Conservation (phyloP, 1,139 yeast genomes). For the Taiozyma sp. region DNA sequence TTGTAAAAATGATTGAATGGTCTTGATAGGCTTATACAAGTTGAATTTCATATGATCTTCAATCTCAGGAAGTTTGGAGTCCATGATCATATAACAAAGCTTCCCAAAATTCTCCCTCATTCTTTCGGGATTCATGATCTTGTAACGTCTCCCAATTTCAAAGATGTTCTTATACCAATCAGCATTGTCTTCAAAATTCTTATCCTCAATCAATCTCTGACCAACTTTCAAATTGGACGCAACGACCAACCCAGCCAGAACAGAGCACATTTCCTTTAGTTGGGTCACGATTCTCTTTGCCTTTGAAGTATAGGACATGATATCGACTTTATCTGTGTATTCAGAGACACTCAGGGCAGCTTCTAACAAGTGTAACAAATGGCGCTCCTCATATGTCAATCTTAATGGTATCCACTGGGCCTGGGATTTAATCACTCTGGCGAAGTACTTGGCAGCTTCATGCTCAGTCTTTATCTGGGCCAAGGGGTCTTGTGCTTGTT, state of each 20-base stretch:
- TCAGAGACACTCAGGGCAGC: slow-evolving; percentile 74
- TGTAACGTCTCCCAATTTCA: slow-evolving; percentile 73
- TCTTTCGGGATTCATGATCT: slow-evolving; percentile 74
- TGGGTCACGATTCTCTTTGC: slow-evolving; percentile 65
- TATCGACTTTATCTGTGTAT: slow-evolving; percentile 71
- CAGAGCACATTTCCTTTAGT: slow-evolving; percentile 67
- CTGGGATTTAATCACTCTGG: slow-evolving; percentile 33
- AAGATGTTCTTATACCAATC: slow-evolving; percentile 64
- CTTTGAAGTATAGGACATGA: slow-evolving; percentile 56
- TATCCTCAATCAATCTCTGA: slow-evolving; percentile 52
- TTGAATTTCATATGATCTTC: slow-evolving; percentile 67
- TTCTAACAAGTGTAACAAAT: slow-evolving; percentile 53
- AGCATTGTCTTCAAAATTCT: slow-evolving; percentile 60
- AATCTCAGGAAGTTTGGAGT: slow-evolving; percentile 65
- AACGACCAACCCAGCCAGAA: slow-evolving; percentile 66
- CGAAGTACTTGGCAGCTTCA: neutral
- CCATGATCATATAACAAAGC: slow-evolving; percentile 77
- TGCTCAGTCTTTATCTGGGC: neutral
- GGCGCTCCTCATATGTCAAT: slow-evolving; percentile 60
- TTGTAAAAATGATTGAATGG: slow-evolving; percentile 45
- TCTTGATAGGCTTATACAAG: slow-evolving; percentile 60
- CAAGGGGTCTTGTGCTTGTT: neutral
- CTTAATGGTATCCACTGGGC: slow-evolving; percentile 61
- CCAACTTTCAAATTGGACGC: slow-evolving; percentile 70
- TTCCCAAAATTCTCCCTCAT: slow-evolving; percentile 75